These are phyloP conservation scores for Populus hybrid DNA, from an alignment of 441 rosid species.

Conservation along the genomic window DNA sequence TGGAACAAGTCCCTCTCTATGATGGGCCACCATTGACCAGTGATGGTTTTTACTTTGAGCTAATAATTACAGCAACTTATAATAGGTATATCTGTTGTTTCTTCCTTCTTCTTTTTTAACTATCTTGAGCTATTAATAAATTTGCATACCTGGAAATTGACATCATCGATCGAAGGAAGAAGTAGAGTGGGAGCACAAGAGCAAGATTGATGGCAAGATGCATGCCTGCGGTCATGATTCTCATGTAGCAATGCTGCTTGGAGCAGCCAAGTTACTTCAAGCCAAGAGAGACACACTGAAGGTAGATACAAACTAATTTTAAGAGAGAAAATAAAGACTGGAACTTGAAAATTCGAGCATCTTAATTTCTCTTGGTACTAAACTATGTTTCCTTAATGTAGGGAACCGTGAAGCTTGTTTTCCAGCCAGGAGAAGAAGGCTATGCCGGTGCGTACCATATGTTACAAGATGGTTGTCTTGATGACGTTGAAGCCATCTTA, in stretches of 20 bases:
- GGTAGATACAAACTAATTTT: conserved; percentile 9
- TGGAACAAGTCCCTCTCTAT: background rate
- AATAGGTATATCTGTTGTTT: background rate
- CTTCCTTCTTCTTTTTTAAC: background rate
- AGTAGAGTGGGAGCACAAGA: conserved; percentile 17
- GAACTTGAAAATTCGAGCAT: background rate
- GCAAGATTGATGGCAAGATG: conserved; percentile 19
- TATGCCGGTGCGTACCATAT: conserved; percentile 45
- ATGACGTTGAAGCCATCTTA: conserved; percentile 33
- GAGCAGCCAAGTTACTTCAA: conserved; percentile 33
- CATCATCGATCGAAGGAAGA: conserved; percentile 3
- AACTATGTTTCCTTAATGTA: conserved; percentile 5
- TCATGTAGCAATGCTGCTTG: conserved; percentile 27
- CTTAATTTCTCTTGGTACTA: background rate
- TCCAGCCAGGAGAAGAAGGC: conserved; percentile 61
- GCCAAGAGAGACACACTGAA: conserved; percentile 21
- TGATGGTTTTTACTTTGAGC: background rate
- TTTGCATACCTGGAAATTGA: background rate
- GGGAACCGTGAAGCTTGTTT: conserved; percentile 54
- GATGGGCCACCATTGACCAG: background rate
- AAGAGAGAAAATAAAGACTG: background rate
- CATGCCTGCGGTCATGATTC: conserved; percentile 31
- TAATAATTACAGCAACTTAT: background rate
- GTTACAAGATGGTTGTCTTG: conserved; percentile 42
- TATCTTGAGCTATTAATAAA: background rate